Base-by-base conservation (phyloP, 2,329 filamentous ascomycete species). In the Cordyceps sp. region DNA sequence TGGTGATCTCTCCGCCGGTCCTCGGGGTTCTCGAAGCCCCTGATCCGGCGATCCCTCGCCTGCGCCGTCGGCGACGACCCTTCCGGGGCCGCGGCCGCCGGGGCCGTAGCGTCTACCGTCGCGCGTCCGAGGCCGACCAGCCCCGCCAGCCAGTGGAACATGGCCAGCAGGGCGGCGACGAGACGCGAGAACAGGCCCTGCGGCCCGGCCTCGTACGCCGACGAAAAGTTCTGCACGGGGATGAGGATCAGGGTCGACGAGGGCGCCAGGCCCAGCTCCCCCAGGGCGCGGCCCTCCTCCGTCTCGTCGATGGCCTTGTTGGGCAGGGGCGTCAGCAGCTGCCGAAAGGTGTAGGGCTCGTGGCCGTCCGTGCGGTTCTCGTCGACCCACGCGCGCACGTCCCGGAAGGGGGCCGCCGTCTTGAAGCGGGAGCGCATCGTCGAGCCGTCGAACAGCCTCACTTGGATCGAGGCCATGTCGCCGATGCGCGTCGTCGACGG, bases 161-260 rank as follows among this genome's bases (percentile, higher is more conserved):
- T 40, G 23, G 47, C 42, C 6, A 53, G 15, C 16, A 59, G 34
- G 33, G 47, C 36, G 1, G 33, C 38, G n/a, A 59, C 32, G 9
- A 57, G 30, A 25, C 42, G 42, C 26, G 46, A 45, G 6, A 55
- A 31, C 18, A 51, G 21, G 7, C 41, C 42, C 15, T 40, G 39
- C 2, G 37, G 59, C 6, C 36, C 35, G 0, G 39, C 45, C 13
- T 43, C 44, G 37, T 65, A 68, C 0, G 64, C 65, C 1, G 50
- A 44, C 1, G 56, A 46, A 34, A 54, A 59, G 14, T 49, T 55
- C 23, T 66, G 62, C 3, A 84, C 68, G 0, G 83, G 83, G 1
- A 88, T 67, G 29, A 94, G 69, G 9, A 94, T 74, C 4, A 94
- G 61, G 1, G 83, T 96, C 2, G 84, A 80, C 5, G 74, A 85